Conservation (phyloP, 208 protist species). For the Leishmania turanica region DNA sequence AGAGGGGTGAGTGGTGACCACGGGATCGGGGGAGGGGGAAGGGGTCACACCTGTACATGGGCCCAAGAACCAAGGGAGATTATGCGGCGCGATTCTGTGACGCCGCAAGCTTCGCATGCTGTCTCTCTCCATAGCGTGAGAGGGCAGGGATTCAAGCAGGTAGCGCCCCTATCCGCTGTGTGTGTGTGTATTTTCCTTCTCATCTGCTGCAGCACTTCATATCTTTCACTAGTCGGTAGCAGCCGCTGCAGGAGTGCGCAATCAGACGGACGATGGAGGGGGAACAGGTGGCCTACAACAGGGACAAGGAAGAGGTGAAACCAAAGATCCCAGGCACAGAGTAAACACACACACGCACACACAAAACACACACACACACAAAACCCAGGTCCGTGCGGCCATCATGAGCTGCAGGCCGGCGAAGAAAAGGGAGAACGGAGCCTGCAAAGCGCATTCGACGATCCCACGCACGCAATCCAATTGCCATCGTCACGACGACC, state of each 20-base stretch:
- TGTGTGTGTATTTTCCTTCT: background rate
- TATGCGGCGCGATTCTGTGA: background rate
- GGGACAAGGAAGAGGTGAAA: background rate
- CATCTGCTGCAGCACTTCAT: background rate
- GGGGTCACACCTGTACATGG: background rate
- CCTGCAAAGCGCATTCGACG: background rate
- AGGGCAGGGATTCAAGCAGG: background rate
- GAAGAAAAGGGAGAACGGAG: background rate
- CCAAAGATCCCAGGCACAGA: background rate
- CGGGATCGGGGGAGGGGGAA: background rate
- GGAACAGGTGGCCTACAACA: background rate
- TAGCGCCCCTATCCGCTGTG: background rate
- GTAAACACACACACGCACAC: background rate
- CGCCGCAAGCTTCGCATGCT: background rate
- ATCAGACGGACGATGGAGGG: background rate
- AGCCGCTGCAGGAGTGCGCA: background rate
- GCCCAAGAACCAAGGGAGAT: background rate
- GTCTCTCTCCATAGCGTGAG: background rate
- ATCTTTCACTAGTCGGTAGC: background rate
- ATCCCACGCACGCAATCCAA: background rate
- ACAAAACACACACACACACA: background rate
- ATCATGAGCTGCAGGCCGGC: background rate
- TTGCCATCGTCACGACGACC: background rate
- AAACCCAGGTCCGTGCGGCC: background rate
- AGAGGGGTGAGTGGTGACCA: background rate